phyloP scores from a whole-genome alignment of 805 yeast species.

The Ogataea paraovalis region DNA sequence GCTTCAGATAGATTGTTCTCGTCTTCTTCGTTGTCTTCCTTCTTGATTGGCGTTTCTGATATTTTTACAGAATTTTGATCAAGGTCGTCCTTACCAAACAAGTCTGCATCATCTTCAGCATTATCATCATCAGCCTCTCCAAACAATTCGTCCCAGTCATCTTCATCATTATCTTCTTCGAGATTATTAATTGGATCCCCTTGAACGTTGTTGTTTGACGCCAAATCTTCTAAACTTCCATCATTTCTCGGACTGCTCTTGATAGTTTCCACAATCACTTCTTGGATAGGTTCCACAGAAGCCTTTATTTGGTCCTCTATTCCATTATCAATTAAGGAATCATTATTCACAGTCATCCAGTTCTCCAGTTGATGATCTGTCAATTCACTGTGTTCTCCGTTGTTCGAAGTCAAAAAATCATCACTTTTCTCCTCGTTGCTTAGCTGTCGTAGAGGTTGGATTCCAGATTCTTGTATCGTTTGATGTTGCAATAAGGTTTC shows the following conservation, averaged over 20 bases:
- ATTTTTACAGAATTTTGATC: not conserved
- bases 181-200: not conserved
- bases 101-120: constrained; percentile 14
- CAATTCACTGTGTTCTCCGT: not conserved
- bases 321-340: not conserved
- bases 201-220: not conserved
- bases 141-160: constrained; percentile 30
- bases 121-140: constrained; percentile 20
- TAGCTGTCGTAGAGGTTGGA: not conserved
- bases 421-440: not conserved
- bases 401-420: not conserved
- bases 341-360: not conserved
- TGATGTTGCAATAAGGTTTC: constrained; percentile 1
- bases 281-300: not conserved
- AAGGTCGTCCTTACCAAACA: not conserved
- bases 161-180: constrained; percentile 7
- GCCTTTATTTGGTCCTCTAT: constrained; percentile 1
- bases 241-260: too few species aligned
- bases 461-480: not conserved
- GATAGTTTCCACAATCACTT: not conserved
- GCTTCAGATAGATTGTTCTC: constrained; percentile 3
- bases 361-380: not conserved
- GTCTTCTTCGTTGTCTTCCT: constrained; percentile 6
- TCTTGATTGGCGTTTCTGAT: not conserved
- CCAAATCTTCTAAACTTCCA: not conserved